These are phyloP conservation scores for Nakazawaea anatomiae DNA, from an alignment of 805 yeast species.

Conservation along the genomic window DNA sequence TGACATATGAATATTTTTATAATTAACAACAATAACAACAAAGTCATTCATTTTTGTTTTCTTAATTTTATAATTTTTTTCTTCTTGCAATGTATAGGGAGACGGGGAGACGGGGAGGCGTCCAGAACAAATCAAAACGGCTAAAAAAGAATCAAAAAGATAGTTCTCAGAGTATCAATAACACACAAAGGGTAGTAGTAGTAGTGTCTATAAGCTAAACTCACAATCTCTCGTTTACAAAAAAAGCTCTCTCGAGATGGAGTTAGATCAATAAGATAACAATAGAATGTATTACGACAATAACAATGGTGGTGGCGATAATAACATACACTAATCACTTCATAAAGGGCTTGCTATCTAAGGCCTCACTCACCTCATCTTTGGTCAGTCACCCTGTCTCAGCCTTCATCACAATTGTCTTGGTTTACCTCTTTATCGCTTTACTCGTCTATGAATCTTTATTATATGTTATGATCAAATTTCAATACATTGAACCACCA, in stretches of 20 bases:
- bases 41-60: too few species aligned
- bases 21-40: too few species aligned
- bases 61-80: too few species aligned
- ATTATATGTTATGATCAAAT: constrained; percentile 17
- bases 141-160: too few species aligned
- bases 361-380: background rate
- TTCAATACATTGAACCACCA: constrained; percentile 17
- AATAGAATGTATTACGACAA: too few species aligned
- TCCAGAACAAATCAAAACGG: too few species aligned
- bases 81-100: too few species aligned
- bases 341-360: background rate
- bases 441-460: constrained; percentile 19
- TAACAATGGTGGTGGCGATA: background rate
- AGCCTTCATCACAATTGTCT: constrained; percentile 18
- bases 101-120: too few species aligned
- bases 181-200: too few species aligned
- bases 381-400: constrained; percentile 1
- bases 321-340: background rate
- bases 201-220: background rate
- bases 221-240: background rate
- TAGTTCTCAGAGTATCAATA: too few species aligned
- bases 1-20: too few species aligned
- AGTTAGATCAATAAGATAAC: too few species aligned
- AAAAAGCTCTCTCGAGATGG: background rate
- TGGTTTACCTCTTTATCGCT: constrained; percentile 18